Evolutionary conservation across 345 rosid species (phyloP).

Genomic region (Brassica juncea): DNA sequence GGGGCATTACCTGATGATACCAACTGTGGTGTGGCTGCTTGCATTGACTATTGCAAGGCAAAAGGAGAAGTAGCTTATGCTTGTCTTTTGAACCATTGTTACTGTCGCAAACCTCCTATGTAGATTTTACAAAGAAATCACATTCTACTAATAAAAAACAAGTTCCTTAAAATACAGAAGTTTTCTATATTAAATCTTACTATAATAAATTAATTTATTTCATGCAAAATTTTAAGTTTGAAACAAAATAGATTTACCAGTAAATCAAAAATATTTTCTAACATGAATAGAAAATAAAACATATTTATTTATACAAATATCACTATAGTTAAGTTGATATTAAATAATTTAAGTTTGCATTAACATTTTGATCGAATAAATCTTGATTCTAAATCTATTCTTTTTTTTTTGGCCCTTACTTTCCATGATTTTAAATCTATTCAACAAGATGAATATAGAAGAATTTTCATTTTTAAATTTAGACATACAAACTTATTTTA

Average conservation of each 20-base stretch:
- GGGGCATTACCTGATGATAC: not conserved
- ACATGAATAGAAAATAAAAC: not conserved
- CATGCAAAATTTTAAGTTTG: not conserved
- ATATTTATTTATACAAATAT: not conserved
- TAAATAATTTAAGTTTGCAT: not conserved
- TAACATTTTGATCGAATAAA: not conserved
- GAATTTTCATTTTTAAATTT: not conserved
- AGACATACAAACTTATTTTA: not conserved
- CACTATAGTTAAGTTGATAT: not conserved
- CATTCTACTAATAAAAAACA: not conserved
- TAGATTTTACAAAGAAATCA: not conserved
- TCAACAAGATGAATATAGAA: not conserved
- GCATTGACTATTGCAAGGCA: not conserved
- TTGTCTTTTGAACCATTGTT: slow-evolving; percentile 9
- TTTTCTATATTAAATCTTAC: not conserved
- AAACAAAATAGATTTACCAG: not conserved
- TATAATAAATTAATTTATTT: not conserved
- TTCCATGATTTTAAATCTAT: not conserved
- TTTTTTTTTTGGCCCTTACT: too few relatives aligned
- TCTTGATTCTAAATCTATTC: not conserved
- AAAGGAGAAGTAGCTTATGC: slow-evolving; percentile 15
- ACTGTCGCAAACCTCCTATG: slow-evolving; percentile 17
- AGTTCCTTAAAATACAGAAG: not conserved
- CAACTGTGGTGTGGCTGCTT: slow-evolving; percentile 17
- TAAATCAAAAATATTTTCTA: not conserved